A percentile compares a stretch with the other conserved stretches of the same genome.
These are phyloP conservation scores for Russula earlei DNA, from an alignment of 768 basidiomycete species.

Conservation along the genomic window DNA sequence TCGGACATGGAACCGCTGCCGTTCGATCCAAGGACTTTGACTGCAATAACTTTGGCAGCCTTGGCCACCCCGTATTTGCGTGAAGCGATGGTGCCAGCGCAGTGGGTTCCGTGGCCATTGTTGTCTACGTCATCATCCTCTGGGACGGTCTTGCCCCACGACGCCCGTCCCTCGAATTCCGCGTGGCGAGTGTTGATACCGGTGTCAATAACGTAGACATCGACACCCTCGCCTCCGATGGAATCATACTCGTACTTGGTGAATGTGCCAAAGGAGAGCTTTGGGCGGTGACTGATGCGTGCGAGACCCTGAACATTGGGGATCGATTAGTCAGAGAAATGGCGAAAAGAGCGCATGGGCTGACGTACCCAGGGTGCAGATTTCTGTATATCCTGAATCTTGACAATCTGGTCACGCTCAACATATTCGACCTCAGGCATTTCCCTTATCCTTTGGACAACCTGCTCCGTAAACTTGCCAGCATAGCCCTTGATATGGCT, in stretches of 20 bases:
- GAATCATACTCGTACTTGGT: conserved; percentile 65
- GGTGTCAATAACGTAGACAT: conserved; percentile 82
- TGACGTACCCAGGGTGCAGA: conserved; percentile 78
- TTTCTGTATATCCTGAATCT: conserved; percentile 57
- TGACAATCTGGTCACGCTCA: conserved; percentile 92
- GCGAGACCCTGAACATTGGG: conserved; percentile 69
- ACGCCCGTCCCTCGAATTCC: conserved; percentile 84
- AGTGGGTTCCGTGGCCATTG: conserved; percentile 94
- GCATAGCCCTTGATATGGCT: conserved; percentile 70
- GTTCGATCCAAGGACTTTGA: conserved; percentile 90
- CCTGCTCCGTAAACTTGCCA: conserved; percentile 61
- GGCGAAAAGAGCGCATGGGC: not conserved
- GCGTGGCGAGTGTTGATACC: conserved; percentile 81
- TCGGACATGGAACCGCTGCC: conserved; percentile 94
- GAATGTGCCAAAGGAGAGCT: conserved; percentile 74
- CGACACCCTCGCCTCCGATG: conserved; percentile 83
- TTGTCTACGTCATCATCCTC: conserved; percentile 77
- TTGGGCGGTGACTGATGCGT: conserved; percentile 79
- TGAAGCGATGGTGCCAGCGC: conserved; percentile 94
- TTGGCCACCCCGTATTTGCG: conserved; percentile 93
- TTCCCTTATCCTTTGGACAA: conserved; percentile 65
- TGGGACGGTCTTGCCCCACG: conserved; percentile 92
- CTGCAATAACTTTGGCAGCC: conserved; percentile 78
- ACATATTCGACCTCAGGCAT: conserved; percentile 88
- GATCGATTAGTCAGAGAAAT: conserved; percentile 9